phyloP scores from a whole-genome alignment of 1,284 basidiomycete species.

The Tilletia caries region DNA sequence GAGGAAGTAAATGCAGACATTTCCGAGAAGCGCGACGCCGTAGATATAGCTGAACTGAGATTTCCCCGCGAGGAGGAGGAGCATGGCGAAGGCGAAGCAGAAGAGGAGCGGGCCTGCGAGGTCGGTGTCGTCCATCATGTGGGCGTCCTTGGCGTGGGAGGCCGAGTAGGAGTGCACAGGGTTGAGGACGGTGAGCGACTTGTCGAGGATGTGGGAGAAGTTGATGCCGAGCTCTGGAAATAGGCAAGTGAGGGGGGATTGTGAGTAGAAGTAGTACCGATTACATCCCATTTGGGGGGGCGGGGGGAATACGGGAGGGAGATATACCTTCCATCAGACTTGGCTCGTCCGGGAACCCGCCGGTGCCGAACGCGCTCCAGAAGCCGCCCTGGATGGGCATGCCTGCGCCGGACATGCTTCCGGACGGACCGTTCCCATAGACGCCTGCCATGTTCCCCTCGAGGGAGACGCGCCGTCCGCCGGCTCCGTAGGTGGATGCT shows the following conservation, averaged over 20 bases:
- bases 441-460: conserved; percentile 44
- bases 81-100: conserved; percentile 67
- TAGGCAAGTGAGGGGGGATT: too few species aligned
- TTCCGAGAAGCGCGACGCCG: conserved; percentile 90
- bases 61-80: conserved; percentile 69
- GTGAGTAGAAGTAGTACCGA: neutral
- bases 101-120: conserved; percentile 93
- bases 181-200: conserved; percentile 92
- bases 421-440: conserved; percentile 21
- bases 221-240: conserved; percentile 91
- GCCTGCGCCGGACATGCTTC: conserved; percentile 32
- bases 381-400: conserved; percentile 45
- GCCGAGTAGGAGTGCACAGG: conserved; percentile 70
- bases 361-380: conserved; percentile 51
- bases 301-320: too few species aligned
- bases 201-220: conserved; percentile 88
- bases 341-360: conserved; percentile 52
- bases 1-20: conserved; percentile 87
- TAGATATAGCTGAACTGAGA: conserved; percentile 99
- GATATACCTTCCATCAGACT: conserved; percentile 45
- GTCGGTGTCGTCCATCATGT: conserved; percentile 99
- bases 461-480: conserved; percentile 24
- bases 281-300: neutral
- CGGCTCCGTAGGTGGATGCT: neutral
- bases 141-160: conserved; percentile 63